Evolutionary conservation across 352 stramenopile species (phyloP).

Genomic region (Phytophthora megakarya): DNA sequence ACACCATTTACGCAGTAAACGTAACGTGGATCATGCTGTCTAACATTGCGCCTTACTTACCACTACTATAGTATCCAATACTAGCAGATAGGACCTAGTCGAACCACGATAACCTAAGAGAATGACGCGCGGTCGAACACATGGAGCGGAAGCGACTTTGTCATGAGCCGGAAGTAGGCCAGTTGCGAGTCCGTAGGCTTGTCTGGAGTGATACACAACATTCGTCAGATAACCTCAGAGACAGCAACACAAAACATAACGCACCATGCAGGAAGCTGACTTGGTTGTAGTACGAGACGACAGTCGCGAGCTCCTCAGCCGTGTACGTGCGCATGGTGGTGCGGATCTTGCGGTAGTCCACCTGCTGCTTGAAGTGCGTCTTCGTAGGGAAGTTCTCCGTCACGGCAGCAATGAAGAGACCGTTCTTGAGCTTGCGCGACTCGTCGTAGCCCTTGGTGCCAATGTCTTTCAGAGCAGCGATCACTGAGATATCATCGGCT

Average conservation of each 20-base stretch:
- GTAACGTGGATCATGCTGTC: constrained; percentile 14
- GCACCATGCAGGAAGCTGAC: constrained; percentile 73
- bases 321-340: constrained; percentile 81
- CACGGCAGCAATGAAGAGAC: constrained; percentile 78
- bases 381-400: constrained; percentile 86
- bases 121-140: constrained; percentile 87
- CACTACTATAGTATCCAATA: no score
- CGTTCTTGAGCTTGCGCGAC: constrained; percentile 75
- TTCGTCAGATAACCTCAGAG: constrained; percentile 1
- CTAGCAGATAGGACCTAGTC: constrained; percentile 2
- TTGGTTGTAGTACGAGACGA: constrained; percentile 89
- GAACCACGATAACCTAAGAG: constrained; percentile 49
- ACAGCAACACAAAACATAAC: constrained; percentile 11
- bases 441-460: constrained; percentile 60
- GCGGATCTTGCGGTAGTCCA: constrained; percentile 79
- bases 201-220: constrained; percentile 41
- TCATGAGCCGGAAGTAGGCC: constrained; percentile 88
- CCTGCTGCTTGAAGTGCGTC: constrained; percentile 80
- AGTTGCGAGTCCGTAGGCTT: constrained; percentile 72
- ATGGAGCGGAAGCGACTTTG: constrained; percentile 77
- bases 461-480: constrained; percentile 78
- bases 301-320: constrained; percentile 69
- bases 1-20: constrained; percentile 5
- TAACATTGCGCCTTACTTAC: no score
- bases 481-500: constrained; percentile 80